Evolutionary conservation across 345 rosid genomes (phyloP), one percentile per base, ranked within the genome.

Genomic region (Eucalyptus shirleyi): DNA sequence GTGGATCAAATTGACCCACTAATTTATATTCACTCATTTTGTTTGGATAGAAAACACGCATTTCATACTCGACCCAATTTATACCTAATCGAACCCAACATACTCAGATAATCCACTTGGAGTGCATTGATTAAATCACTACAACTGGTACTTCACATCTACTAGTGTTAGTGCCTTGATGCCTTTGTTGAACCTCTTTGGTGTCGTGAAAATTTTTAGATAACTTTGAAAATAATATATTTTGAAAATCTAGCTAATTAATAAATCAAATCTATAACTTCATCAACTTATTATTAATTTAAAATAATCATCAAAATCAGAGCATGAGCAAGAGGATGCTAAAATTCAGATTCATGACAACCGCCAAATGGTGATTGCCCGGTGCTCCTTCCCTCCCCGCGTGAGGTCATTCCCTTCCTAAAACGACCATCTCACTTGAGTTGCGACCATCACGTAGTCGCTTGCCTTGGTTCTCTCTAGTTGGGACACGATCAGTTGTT

Each of bases 191-290:
- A n/a, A n/a, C 21, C 3, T 13, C 1, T 65, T n/a, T n/a, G 1
- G 77, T 15, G 37, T 65, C 10, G 3, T 65, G 21, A 65, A 7
- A 12, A 60, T 15, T 15, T 65, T 14, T 65, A 30, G 10, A 65
- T 14, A 62, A 65, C 0, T n/a, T 65, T 2, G 62, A 56, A 56
- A 56, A 56, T 56, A 23, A 56, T 8, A 56, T 56, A 56, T 56
- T 56, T 23, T 0, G 0, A 56, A 56, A 2, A 9, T 56, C 12
- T 56, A 23, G 28, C 13, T 56, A 56, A 23, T 2, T 2, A 56
- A 56, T 56, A 56, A 23, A 56, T 56, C 62, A 0, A 56, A 9
- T 56, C 62, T 56, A 23, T 56, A 56, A 23, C 28, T 56, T 56
- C 62, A 56, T 56, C 28, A 23, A 55, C 28, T 55, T 4, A 23